Evolutionary conservation across 768 basidiomycete genomes (phyloP).

Genomic region (Albatrellus ellisii): DNA sequence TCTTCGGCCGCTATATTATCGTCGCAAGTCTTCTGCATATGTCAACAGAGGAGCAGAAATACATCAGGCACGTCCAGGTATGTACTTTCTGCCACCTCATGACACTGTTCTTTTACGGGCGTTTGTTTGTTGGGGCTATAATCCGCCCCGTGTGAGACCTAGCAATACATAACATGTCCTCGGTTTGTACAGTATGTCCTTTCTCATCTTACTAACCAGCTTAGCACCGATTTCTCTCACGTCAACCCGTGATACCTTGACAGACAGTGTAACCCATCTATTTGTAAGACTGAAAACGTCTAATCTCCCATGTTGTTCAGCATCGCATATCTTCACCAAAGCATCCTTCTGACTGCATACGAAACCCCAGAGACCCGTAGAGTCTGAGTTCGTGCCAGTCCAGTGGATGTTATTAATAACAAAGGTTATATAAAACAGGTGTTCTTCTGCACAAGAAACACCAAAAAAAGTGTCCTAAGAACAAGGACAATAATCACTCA

Average conservation of each 20-base stretch:
- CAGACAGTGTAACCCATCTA: slow-evolving; percentile 54
- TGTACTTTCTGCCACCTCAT: too few relatives aligned
- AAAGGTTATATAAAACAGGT: too few relatives aligned
- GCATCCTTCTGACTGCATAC: slow-evolving; percentile 74
- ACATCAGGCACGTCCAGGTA: too few relatives aligned
- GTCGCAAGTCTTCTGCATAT: slow-evolving; percentile 87
- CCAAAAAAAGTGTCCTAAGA: slow-evolving; percentile 76
- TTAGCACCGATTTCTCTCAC: slow-evolving; percentile 90
- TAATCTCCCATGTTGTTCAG: slow-evolving; percentile 27
- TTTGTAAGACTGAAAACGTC: too few relatives aligned
- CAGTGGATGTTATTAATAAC: too few relatives aligned
- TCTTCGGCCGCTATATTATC: slow-evolving; percentile 84
- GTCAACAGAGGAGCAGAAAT: slow-evolving; percentile 93
- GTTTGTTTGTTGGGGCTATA: too few relatives aligned
- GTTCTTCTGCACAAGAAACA: slow-evolving; percentile 60
- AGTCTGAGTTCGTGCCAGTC: too few relatives aligned
- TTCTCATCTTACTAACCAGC: slow-evolving; percentile 68
- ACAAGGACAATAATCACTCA: slow-evolving; percentile 62
- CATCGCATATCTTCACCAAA: slow-evolving; percentile 78
- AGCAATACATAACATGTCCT: too few relatives aligned
- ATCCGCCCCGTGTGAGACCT: too few relatives aligned
- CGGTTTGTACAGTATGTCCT: slow-evolving; percentile 58
- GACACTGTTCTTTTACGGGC: too few relatives aligned
- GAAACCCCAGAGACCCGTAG: slow-evolving; percentile 83
- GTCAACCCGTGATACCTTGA: slow-evolving; percentile 98